These are phyloP conservation scores for Saraca asoca DNA, from an alignment of 331 rosid genomes.

Conservation along the genomic window DNA sequence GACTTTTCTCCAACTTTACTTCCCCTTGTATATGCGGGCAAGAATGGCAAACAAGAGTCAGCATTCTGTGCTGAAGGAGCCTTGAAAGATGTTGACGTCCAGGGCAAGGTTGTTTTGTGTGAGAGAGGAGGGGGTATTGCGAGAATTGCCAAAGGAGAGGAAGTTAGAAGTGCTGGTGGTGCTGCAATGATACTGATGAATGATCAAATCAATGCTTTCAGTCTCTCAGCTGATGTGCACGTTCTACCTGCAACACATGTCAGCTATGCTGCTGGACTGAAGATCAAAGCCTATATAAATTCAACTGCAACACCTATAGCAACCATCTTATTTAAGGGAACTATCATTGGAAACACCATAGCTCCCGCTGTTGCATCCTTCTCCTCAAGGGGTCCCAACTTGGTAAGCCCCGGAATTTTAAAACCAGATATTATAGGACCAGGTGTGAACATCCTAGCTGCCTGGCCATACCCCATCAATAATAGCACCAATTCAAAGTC, in stretches of 20 bases:
- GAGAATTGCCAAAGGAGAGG: constrained; percentile 61
- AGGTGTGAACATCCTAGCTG: constrained; percentile 68
- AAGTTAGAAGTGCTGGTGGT: constrained; percentile 69
- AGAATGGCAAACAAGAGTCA: constrained; percentile 45
- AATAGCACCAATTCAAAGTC: constrained; percentile 43
- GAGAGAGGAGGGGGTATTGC: constrained; percentile 64
- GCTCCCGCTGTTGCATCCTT: constrained; percentile 66
- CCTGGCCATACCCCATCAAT: constrained; percentile 66
- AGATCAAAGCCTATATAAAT: constrained; percentile 61
- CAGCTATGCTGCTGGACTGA: constrained; percentile 58
- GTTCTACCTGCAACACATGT: constrained; percentile 73
- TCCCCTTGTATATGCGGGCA: constrained; percentile 64
- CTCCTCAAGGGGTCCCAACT: constrained; percentile 82
- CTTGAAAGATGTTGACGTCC: constrained; percentile 44
- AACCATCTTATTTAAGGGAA: constrained; percentile 66
- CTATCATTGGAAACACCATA: constrained; percentile 49
- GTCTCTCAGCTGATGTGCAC: constrained; percentile 57
- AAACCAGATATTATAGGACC: constrained; percentile 87
- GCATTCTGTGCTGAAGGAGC: constrained; percentile 57
- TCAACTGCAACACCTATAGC: constrained; percentile 64
- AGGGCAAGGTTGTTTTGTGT: constrained; percentile 65
- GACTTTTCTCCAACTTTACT: constrained; percentile 41
- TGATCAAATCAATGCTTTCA: constrained; percentile 47
- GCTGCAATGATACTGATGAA: constrained; percentile 73
- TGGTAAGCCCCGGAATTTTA: constrained; percentile 70